phyloP scores from a whole-genome alignment of 2,329 filamentous ascomycete genomes.

The Cytospora piceae region DNA sequence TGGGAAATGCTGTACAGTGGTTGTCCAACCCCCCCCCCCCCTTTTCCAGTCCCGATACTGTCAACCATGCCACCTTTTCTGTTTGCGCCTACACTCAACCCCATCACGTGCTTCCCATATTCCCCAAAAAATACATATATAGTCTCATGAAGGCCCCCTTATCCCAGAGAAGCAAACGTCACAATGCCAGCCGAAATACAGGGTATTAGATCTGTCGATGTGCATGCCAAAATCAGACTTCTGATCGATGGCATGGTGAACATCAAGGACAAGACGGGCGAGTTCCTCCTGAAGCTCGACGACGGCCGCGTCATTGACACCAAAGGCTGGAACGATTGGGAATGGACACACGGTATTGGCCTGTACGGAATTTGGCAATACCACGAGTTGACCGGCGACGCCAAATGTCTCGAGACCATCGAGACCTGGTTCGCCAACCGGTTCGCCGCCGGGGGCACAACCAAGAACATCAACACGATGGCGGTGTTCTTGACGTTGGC shows the following conservation, averaged over 20 bases:
- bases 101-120: constrained; percentile 3
- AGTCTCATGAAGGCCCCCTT: background rate
- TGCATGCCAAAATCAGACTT: constrained; percentile 62
- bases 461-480: constrained; percentile 88
- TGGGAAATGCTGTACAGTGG: background rate
- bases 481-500: constrained; percentile 76
- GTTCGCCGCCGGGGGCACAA: constrained; percentile 71
- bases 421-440: constrained; percentile 73
- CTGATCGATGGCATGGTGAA: constrained; percentile 77
- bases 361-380: constrained; percentile 84
- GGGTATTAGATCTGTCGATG: constrained; percentile 50
- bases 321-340: constrained; percentile 83
- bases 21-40: background rate
- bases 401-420: constrained; percentile 65
- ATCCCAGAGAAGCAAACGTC: background rate
- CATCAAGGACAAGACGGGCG: constrained; percentile 74
- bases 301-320: constrained; percentile 81
- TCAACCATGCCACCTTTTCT: background rate
- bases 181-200: constrained; percentile 48
- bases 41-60: background rate
- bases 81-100: background rate
- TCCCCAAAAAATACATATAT: background rate
- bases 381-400: constrained; percentile 70
- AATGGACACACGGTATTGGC: constrained; percentile 81
- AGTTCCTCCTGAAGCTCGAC: constrained; percentile 71